Evolutionary conservation across 2,329 filamentous ascomycete genomes (phyloP).

Genomic region (Xylaria sp.): DNA sequence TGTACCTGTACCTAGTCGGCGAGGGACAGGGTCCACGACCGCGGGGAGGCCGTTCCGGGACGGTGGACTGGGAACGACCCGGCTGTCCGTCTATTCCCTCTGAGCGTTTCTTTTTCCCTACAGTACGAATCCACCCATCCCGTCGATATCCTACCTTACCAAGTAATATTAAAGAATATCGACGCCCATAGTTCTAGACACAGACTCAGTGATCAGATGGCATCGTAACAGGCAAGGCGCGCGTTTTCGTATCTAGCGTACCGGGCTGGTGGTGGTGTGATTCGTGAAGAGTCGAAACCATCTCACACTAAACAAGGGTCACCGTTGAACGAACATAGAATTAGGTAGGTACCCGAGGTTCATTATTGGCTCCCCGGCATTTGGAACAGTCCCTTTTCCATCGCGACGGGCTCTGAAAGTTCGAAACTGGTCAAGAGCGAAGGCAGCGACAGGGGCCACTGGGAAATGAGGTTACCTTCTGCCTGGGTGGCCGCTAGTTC

Average conservation of each 20-base stretch:
- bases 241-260: no score
- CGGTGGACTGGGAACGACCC: not conserved
- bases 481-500: not conserved
- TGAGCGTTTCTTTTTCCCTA: not conserved
- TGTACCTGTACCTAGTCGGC: not conserved
- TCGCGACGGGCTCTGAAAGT: no score
- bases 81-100: not conserved
- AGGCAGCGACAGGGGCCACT: not conserved
- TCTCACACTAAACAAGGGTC: no score
- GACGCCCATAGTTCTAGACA: not conserved
- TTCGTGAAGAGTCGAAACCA: no score
- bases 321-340: no score
- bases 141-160: no score
- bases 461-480: not conserved
- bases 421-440: no score
- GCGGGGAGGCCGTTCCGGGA: not conserved
- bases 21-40: not conserved
- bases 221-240: not conserved
- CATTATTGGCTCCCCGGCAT: not conserved
- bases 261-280: no score
- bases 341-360: not conserved
- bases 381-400: no score
- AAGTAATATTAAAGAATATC: not conserved
- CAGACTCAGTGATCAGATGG: not conserved
- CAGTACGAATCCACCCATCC: no score